Evolutionary conservation across 768 basidiomycete genomes (phyloP), one percentile per base, ranked within the genome.

Genomic region (Rhodocollybia butyracea): DNA sequence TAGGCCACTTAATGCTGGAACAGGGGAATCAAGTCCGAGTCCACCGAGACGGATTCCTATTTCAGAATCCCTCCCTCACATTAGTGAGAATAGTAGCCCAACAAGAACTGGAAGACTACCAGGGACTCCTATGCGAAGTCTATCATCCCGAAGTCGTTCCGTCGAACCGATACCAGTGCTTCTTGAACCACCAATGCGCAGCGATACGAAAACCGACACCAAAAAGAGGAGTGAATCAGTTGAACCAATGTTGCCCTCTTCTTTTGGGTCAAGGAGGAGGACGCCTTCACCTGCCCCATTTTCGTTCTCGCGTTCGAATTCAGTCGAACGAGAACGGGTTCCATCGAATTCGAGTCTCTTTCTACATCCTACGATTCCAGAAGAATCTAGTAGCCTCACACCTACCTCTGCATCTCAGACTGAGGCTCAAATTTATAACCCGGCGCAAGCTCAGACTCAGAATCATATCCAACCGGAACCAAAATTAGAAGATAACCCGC

Each of bases 21-120:
- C n/a, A n/a, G n/a, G n/a, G n/a, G n/a, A n/a, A n/a, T n/a, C n/a
- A n/a, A n/a, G n/a, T n/a, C n/a, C n/a, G n/a, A 62, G 81, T 72
- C 73, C 75, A 57, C 68, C 77, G 63, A 51, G 76, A 63, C 64
- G 78, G 67, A 58, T 79, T 61, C 42, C 65, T 46, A n/a, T n/a
- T n/a, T n/a, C n/a, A n/a, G n/a, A n/a, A n/a, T n/a, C n/a, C n/a
- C 45, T 73, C 66, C 53, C 77, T 63, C 57, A 68, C 65, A 15
- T 71, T 68, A 36, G 74, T 63, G 59, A 71, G 67, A 32, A 60
- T 70, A 29, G 60, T 67, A 57, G 52, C 55, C 66, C 69, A 58
- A 65, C 61, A 59, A 63, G 66, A n/a, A n/a, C n/a, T n/a, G n/a
- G n/a, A 59, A 63, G 57, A 30, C 45, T 63, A 26, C 73, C 69